Percentiles rank a stretch among this genome's conserved stretches.
Conservation (phyloP, 1,139 yeast species). For the Lizanozyma gosingica region DNA sequence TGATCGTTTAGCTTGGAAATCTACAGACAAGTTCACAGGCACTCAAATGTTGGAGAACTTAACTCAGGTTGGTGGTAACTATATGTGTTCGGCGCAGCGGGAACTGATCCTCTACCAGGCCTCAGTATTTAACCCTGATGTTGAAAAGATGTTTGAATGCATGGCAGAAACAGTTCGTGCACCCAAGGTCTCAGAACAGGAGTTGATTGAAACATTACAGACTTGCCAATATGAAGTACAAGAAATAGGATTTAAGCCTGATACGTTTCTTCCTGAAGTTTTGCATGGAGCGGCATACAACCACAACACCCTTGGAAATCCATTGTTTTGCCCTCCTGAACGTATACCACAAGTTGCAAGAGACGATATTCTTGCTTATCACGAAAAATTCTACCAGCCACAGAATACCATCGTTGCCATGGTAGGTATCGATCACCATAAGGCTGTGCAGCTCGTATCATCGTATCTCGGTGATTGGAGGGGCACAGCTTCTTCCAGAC, state of each 20-base stretch:
- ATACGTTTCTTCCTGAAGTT: slow-evolving; percentile 76
- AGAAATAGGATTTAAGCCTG: slow-evolving; percentile 81
- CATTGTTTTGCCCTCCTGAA: slow-evolving; percentile 74
- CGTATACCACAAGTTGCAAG: slow-evolving; percentile 48
- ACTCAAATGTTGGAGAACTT: slow-evolving; percentile 67
- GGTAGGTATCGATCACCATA: slow-evolving; percentile 72
- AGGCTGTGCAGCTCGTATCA: slow-evolving; percentile 58
- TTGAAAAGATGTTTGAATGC: slow-evolving; percentile 71
- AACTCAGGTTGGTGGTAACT: slow-evolving; percentile 84
- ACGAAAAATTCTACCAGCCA: slow-evolving; percentile 66
- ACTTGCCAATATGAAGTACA: slow-evolving; percentile 77
- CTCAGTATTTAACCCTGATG: slow-evolving; percentile 80
- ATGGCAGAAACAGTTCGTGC: slow-evolving; percentile 71
- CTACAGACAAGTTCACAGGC: slow-evolving; percentile 57
- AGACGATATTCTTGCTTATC: slow-evolving; percentile 50
- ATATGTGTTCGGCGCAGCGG: slow-evolving; percentile 87
- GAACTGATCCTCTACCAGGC: slow-evolving; percentile 93
- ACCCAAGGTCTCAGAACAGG: slow-evolving; percentile 63
- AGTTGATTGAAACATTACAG: slow-evolving; percentile 61
- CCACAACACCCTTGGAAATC: slow-evolving; percentile 73
- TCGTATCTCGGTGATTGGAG: slow-evolving; percentile 59
- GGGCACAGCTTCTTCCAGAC: slow-evolving; percentile 18
- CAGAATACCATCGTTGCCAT: slow-evolving; percentile 79
- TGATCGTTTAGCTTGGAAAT: slow-evolving; percentile 83
- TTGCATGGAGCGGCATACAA: slow-evolving; percentile 76